phyloP scores from a whole-genome alignment of 768 basidiomycete genomes.

The Russula compacta region DNA sequence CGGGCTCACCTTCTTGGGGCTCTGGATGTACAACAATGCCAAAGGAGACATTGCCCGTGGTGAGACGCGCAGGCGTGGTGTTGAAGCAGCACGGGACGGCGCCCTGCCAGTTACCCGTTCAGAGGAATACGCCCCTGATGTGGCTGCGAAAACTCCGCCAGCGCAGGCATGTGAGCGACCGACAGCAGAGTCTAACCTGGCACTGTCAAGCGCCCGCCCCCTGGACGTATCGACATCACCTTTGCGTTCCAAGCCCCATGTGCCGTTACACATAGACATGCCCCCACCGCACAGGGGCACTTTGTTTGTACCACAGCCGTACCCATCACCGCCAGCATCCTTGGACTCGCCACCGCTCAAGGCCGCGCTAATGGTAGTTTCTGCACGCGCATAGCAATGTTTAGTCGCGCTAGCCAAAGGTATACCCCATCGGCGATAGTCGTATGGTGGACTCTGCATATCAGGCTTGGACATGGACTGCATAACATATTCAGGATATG shows the following conservation, averaged over 20 bases:
- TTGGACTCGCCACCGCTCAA: conserved; percentile 31
- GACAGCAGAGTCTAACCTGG: background rate
- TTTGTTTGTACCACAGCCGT: conserved; percentile 24
- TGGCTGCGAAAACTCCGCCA: conserved; percentile 30
- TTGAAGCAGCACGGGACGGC: conserved; percentile 62
- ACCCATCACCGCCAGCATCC: conserved; percentile 34
- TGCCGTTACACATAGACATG: conserved; percentile 25
- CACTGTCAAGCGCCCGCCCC: conserved; percentile 5
- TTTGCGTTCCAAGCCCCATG: conserved; percentile 15
- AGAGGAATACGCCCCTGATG: conserved; percentile 45
- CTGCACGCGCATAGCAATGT: conserved; percentile 4
- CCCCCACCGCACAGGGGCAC: conserved; percentile 14
- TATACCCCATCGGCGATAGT: too few relatives aligned
- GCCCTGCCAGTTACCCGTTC: conserved; percentile 56
- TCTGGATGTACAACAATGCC: conserved; percentile 94
- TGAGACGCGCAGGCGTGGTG: conserved; percentile 76
- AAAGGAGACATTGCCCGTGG: conserved; percentile 90
- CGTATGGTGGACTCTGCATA: background rate
- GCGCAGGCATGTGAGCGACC: conserved; percentile 13
- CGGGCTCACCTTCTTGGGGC: conserved; percentile 74
- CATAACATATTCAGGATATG: background rate
- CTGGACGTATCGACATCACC: background rate
- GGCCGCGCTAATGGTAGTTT: background rate
- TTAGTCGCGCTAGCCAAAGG: background rate
- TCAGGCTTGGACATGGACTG: background rate